Evolutionary conservation across 2,329 filamentous ascomycete genomes (phyloP).

Genomic region (Pseudogymnoascus sp.): DNA sequence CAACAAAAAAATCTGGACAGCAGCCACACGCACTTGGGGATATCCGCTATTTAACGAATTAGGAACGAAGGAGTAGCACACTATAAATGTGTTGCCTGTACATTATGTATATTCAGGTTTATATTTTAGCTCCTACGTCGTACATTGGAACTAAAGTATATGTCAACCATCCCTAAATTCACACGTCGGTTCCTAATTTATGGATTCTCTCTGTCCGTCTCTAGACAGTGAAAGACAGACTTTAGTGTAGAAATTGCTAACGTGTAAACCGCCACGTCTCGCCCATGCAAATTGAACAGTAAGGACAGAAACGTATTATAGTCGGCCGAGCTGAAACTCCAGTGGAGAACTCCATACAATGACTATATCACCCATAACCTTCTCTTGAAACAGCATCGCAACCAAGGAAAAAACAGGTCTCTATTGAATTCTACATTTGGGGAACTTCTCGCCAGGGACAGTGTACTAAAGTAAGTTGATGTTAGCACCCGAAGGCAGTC

Average conservation of each 20-base stretch:
- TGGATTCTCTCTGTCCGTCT: slow-evolving; percentile 2
- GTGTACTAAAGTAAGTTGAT: background rate
- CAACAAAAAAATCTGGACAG: no score
- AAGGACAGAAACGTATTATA: background rate
- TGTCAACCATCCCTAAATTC: no score
- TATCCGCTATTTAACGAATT: no score
- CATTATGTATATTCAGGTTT: no score
- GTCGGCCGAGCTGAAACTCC: slow-evolving; percentile 1
- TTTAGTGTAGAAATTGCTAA: slow-evolving; percentile 10
- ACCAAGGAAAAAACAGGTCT: background rate
- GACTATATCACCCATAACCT: background rate
- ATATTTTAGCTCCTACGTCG: no score
- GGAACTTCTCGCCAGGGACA: background rate
- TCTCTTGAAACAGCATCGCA: background rate
- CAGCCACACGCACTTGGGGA: no score
- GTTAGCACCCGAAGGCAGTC: background rate
- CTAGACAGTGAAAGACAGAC: slow-evolving; percentile 5
- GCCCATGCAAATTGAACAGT: background rate
- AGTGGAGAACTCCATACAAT: background rate
- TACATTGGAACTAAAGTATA: no score
- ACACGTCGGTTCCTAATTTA: no score
- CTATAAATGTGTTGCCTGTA: no score
- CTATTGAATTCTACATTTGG: background rate
- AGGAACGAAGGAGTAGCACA: no score
- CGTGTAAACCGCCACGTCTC: slow-evolving; percentile 2